phyloP scores from a whole-genome alignment of 2,329 filamentous ascomycete species.

The Alternaria ventricosa region DNA sequence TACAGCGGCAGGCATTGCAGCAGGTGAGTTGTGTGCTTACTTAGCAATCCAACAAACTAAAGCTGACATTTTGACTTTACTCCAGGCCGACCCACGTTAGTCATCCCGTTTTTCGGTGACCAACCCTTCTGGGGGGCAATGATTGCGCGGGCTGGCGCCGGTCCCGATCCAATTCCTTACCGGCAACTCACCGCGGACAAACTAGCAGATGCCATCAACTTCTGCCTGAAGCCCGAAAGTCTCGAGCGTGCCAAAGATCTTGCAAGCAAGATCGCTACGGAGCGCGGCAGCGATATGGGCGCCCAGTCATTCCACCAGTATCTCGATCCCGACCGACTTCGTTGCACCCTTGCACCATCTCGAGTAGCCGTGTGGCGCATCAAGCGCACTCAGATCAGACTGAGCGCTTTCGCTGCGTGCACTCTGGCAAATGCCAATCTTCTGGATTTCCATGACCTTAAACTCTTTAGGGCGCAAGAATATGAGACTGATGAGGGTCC shows the following conservation, averaged over 20 bases:
- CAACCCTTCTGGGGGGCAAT: slow-evolving; percentile 62
- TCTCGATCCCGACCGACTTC: slow-evolving; percentile 31
- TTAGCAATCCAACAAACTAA: too few relatives aligned
- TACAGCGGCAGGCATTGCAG: slow-evolving; percentile 69
- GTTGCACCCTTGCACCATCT: slow-evolving; percentile 30
- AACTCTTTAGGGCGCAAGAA: slow-evolving; percentile 24
- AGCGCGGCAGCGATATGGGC: slow-evolving; percentile 33
- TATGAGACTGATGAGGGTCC: slow-evolving; percentile 21
- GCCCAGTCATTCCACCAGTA: slow-evolving; percentile 34
- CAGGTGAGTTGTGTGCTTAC: too few relatives aligned
- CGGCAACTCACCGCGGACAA: slow-evolving; percentile 47
- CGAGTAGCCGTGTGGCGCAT: slow-evolving; percentile 32
- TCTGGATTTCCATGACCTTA: slow-evolving; percentile 23
- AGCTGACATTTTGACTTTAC: slow-evolving; percentile 56
- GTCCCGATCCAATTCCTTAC: slow-evolving; percentile 58
- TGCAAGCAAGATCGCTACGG: slow-evolving; percentile 30
- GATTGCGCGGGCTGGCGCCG: slow-evolving; percentile 59
- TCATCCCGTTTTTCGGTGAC: slow-evolving; percentile 78
- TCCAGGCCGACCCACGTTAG: slow-evolving; percentile 76
- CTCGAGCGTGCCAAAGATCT: slow-evolving; percentile 27
- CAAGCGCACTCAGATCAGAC: slow-evolving; percentile 26
- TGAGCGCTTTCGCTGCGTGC: slow-evolving; percentile 34
- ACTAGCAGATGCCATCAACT: slow-evolving; percentile 55
- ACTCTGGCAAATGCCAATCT: slow-evolving; percentile 23
- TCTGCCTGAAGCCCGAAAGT: slow-evolving; percentile 50